These are phyloP conservation scores for Diaporthe eres DNA, from an alignment of 2,329 filamentous ascomycete species.

Conservation along the genomic window DNA sequence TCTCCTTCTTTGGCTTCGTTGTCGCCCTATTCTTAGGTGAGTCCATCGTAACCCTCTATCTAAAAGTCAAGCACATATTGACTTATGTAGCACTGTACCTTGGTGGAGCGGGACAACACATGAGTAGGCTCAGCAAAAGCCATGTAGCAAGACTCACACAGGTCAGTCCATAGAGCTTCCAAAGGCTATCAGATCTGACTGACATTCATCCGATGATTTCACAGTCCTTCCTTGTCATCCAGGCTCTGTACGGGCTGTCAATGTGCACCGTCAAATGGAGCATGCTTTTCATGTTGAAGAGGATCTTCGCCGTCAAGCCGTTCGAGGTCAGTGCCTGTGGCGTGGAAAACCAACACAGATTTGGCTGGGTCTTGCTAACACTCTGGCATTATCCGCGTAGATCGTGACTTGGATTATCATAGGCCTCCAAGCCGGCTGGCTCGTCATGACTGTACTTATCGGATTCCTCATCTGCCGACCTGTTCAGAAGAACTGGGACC, in stretches of 20 bases:
- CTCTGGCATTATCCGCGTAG: not conserved
- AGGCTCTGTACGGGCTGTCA: conserved; percentile 31
- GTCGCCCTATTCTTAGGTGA: conserved; percentile 28
- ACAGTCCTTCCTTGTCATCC: conserved; percentile 36
- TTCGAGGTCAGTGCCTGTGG: conserved; percentile 25
- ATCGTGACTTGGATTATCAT: conserved; percentile 36
- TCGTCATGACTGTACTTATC: conserved; percentile 37
- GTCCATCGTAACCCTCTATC: not conserved
- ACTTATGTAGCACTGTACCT: conserved; percentile 16
- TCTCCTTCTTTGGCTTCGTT: conserved; percentile 34
- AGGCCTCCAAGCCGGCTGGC: conserved; percentile 35
- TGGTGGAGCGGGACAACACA: conserved; percentile 35
- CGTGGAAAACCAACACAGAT: not conserved
- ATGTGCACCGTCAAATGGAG: conserved; percentile 39
- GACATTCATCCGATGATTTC: not conserved
- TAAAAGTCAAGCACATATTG: not conserved
- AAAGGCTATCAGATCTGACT: not conserved
- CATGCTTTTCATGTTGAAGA: conserved; percentile 40
- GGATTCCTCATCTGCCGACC: conserved; percentile 48
- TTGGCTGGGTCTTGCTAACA: not conserved
- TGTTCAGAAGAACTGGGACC: conserved; percentile 46
- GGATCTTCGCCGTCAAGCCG: conserved; percentile 35
- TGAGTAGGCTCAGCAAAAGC: conserved; percentile 24
- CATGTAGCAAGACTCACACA: conserved; percentile 37
- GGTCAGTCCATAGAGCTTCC: not conserved